phyloP scores from a whole-genome alignment of 345 rosid genomes.

The Noccaea bulbosa region DNA sequence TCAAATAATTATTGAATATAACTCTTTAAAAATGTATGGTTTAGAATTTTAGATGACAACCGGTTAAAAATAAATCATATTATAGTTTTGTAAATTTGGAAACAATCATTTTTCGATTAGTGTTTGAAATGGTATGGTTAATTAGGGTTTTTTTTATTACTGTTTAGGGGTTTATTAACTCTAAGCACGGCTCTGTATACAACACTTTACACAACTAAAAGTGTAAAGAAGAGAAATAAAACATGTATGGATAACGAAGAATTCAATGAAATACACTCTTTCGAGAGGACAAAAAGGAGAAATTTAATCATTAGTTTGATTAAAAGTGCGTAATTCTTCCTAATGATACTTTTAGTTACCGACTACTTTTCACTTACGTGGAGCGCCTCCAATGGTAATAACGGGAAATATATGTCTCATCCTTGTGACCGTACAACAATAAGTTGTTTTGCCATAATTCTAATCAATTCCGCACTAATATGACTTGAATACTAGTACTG shows the following conservation, averaged over 20 bases:
- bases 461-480: slow-evolving; percentile 29
- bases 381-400: slow-evolving; percentile 28
- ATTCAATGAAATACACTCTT: slow-evolving; percentile 4
- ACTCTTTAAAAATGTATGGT: too few relatives aligned
- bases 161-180: too few relatives aligned
- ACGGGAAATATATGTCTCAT: slow-evolving; percentile 3
- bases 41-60: too few relatives aligned
- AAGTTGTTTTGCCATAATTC: slow-evolving; percentile 31
- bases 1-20: too few relatives aligned
- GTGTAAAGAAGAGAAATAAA: slow-evolving; percentile 7
- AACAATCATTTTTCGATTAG: too few relatives aligned
- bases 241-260: slow-evolving; percentile 5
- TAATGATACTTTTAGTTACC: slow-evolving; percentile 28
- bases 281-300: slow-evolving; percentile 18
- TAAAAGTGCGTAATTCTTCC: slow-evolving; percentile 39
- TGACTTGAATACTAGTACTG: background rate
- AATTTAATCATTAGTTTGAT: slow-evolving; percentile 31
- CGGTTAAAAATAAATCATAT: too few relatives aligned
- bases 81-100: too few relatives aligned
- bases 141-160: too few relatives aligned
- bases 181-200: too few relatives aligned
- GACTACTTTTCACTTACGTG: slow-evolving; percentile 36
- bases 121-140: too few relatives aligned
- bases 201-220: background rate
- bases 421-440: slow-evolving; percentile 23